Conservation (phyloP, 768 basidiomycete species). For the Boletus tomentosulus region DNA sequence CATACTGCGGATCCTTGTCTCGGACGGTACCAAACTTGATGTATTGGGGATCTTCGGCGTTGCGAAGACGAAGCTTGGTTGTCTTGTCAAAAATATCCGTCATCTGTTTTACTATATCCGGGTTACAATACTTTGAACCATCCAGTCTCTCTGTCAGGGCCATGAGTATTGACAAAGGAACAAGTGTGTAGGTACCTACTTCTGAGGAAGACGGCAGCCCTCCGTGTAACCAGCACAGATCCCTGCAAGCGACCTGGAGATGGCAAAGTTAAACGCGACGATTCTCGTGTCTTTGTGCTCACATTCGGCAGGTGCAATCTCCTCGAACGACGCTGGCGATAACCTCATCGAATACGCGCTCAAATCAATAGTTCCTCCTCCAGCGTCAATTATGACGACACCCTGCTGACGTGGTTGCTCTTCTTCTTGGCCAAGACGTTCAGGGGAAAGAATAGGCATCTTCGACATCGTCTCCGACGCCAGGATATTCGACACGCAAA, state of each 20-base stretch:
- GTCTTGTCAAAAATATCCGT: slow-evolving; percentile 36
- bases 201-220: slow-evolving; percentile 31
- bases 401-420: slow-evolving; percentile 27
- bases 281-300: slow-evolving; percentile 1
- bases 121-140: slow-evolving; percentile 28
- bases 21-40: slow-evolving; percentile 39
- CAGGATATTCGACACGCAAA: slow-evolving; percentile 46
- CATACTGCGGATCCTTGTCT: slow-evolving; percentile 36
- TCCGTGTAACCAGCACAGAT: slow-evolving; percentile 36
- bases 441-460: slow-evolving; percentile 19
- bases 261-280: background rate
- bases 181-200: slow-evolving; percentile 8
- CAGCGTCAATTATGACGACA: slow-evolving; percentile 49
- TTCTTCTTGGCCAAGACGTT: slow-evolving; percentile 14
- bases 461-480: slow-evolving; percentile 30
- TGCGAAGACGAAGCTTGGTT: slow-evolving; percentile 43
- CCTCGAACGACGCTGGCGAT: slow-evolving; percentile 38
- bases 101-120: slow-evolving; percentile 36
- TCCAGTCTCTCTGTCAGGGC: slow-evolving; percentile 24
- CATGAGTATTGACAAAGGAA: background rate
- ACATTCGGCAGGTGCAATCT: slow-evolving; percentile 36
- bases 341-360: slow-evolving; percentile 41
- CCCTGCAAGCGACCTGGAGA: slow-evolving; percentile 38
- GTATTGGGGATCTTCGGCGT: slow-evolving; percentile 35
- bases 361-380: slow-evolving; percentile 42